Evolutionary conservation across 306 rosid species (phyloP).

Genomic region (Mucuna pruriens): DNA sequence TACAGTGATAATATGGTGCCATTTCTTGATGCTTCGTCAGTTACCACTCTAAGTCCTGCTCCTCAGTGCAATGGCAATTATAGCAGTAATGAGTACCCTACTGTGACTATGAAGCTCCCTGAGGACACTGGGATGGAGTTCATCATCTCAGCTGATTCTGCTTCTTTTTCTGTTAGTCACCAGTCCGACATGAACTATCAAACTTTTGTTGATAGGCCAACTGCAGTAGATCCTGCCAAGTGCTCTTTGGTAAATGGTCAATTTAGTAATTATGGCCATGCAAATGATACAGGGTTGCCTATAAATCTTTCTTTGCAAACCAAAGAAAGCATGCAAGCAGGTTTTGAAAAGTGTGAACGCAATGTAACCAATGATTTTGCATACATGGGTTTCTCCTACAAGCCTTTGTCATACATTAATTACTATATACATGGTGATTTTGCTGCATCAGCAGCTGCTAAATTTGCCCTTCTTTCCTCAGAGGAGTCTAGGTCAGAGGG

Average conservation of each 20-base stretch:
- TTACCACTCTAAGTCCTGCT: constrained; percentile 33
- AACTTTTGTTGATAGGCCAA: constrained; percentile 47
- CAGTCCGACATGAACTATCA: constrained; percentile 46
- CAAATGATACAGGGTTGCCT: constrained; percentile 41
- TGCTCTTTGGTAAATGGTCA: constrained; percentile 45
- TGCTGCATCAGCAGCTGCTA: constrained; percentile 96
- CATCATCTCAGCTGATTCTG: constrained; percentile 44
- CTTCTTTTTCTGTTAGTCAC: constrained; percentile 50
- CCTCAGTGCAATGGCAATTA: constrained; percentile 37
- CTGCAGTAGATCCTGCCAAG: constrained; percentile 34
- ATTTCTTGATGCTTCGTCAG: constrained; percentile 44
- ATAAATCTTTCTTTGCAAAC: constrained; percentile 51
- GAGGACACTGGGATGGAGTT: constrained; percentile 47
- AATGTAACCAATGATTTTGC: constrained; percentile 40
- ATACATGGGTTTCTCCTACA: constrained; percentile 69
- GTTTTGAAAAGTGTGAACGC: constrained; percentile 51
- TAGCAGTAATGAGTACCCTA: constrained; percentile 39
- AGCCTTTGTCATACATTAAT: constrained; percentile 77
- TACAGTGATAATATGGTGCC: constrained; percentile 40
- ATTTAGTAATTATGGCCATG: constrained; percentile 40
- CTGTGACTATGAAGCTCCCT: constrained; percentile 39
- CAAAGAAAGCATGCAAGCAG: constrained; percentile 48
- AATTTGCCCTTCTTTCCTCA: constrained; percentile 67
- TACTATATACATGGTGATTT: constrained; percentile 87
- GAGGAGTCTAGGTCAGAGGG: constrained; percentile 78